Conservation (phyloP, 176 grass and related monocot genomes). For the Calamus simplicifolius region DNA sequence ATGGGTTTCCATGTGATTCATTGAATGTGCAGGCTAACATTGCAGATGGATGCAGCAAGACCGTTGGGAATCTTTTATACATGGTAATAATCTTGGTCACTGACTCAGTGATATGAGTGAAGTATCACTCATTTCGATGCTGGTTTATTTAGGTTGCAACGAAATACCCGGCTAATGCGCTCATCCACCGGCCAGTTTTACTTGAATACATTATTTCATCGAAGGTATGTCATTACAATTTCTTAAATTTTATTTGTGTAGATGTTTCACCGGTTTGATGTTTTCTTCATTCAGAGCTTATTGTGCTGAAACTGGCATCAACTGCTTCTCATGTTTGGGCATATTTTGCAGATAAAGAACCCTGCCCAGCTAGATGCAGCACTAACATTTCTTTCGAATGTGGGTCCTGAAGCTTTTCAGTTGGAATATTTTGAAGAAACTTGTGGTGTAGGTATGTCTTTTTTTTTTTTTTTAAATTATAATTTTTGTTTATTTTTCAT, state of each 20-base stretch:
- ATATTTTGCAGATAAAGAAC: constrained; percentile 68
- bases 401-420: constrained; percentile 62
- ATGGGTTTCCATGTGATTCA: background rate
- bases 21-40: background rate
- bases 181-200: constrained; percentile 24
- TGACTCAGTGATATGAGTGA: background rate
- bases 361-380: constrained; percentile 82
- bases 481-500: background rate
- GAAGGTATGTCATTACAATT: constrained; percentile 9
- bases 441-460: constrained; percentile 75
- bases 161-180: constrained; percentile 26
- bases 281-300: too few species aligned
- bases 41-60: constrained; percentile 46
- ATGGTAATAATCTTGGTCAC: constrained; percentile 34
- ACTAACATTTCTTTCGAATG: constrained; percentile 54
- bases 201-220: constrained; percentile 15
- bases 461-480: constrained; percentile 10
- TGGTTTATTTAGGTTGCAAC: constrained; percentile 21
- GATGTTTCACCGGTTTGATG: too few species aligned
- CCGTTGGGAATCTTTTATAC: constrained; percentile 79
- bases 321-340: constrained; percentile 4
- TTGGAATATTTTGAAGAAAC: constrained; percentile 70
- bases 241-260: background rate
- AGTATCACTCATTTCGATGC: constrained; percentile 4
- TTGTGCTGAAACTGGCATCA: background rate